phyloP scores from a whole-genome alignment of 1,284 basidiomycete genomes.

The Ceratobasidium sp. region DNA sequence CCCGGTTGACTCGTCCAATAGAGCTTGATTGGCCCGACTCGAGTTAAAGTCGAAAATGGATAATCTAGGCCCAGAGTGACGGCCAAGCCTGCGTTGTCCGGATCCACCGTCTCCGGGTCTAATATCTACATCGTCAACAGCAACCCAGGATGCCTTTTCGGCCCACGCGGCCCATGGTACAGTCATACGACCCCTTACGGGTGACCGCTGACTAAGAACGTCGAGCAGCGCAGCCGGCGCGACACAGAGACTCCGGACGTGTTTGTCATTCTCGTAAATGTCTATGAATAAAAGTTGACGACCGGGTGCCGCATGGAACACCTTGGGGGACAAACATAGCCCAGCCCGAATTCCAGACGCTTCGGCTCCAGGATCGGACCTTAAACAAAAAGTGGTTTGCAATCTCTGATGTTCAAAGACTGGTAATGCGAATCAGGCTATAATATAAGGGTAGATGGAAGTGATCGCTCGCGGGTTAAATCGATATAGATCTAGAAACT shows the following conservation, averaged over 20 bases:
- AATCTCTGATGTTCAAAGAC: neutral
- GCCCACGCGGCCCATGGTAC: slow-evolving; percentile 12
- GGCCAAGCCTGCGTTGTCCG: neutral
- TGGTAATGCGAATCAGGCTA: neutral
- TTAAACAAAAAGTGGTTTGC: neutral
- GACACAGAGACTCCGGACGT: neutral
- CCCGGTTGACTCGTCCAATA: no score
- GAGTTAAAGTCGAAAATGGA: neutral
- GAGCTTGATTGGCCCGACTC: no score
- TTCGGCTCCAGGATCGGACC: neutral
- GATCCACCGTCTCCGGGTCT: neutral
- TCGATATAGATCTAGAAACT: neutral
- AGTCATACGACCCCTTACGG: neutral
- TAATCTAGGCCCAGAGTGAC: neutral
- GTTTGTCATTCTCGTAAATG: neutral
- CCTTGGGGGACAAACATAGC: neutral
- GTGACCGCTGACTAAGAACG: neutral
- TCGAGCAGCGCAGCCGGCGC: neutral
- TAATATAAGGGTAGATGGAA: neutral
- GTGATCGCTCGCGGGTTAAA: neutral
- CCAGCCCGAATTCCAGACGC: no score
- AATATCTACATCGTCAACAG: neutral
- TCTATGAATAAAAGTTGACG: neutral
- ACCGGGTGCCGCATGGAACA: neutral
- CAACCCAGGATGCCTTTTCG: neutral